These are phyloP conservation scores for Pseudopediastrum boryanum DNA, from an alignment of 139 green algal species.

Conservation along the genomic window DNA sequence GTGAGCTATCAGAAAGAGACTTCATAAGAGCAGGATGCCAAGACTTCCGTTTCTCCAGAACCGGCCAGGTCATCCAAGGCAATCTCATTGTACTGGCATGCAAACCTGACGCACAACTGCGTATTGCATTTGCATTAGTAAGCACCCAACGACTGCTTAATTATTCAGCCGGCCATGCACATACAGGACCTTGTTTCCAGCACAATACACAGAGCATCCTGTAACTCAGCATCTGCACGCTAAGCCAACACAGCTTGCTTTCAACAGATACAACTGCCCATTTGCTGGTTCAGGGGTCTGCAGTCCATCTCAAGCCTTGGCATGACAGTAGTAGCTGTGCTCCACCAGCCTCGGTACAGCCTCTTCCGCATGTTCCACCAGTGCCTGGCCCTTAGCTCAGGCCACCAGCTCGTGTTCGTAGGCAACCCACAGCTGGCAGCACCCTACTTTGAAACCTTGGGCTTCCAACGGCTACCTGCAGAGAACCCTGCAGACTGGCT, in stretches of 20 bases:
- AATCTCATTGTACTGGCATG: not conserved
- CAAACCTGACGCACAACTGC: not conserved
- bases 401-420: not conserved
- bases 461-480: not conserved
- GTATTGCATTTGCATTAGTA: not conserved
- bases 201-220: not conserved
- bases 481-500: conserved; percentile 8
- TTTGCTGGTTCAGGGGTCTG: conserved; percentile 27
- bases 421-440: not conserved
- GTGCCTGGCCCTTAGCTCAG: not conserved
- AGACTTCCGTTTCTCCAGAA: not conserved
- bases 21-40: not conserved
- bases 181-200: not conserved
- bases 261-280: not conserved
- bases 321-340: conserved; percentile 70
- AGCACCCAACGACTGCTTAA: conserved; percentile 16
- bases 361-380: conserved; percentile 68
- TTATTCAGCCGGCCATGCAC: not conserved
- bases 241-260: not conserved
- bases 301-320: conserved; percentile 43
- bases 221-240: not conserved
- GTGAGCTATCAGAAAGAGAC: not conserved
- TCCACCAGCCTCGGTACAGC: conserved; percentile 85
- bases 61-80: not conserved
- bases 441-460: not conserved